Base-by-base conservation (phyloP, 2,329 filamentous ascomycete genomes). In the Botrytis cinerea region DNA sequence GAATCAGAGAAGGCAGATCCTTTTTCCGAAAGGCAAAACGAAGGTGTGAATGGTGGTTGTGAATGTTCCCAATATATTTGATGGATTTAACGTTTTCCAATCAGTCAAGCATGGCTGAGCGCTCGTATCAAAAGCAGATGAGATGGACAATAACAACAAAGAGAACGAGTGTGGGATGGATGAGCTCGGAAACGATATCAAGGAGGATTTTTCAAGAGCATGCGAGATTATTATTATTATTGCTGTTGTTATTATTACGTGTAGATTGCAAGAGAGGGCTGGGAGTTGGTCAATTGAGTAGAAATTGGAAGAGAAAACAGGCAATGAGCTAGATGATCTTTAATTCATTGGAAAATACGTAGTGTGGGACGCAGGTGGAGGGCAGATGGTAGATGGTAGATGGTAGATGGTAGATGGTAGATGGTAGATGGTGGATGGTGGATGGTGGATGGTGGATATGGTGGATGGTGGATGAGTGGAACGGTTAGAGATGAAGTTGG, bases 1-100 rank as follows among this genome's bases (percentile, higher is more conserved):
- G 51, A 38, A 69, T 20, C 43, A 45, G 59, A 57, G 61, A 67
- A 57, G 61, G 60, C 54, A n/a, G 70, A 71, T 71, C 70, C n/a
- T 57, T 54, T 62, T 46, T 45, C 43, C 10, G 67, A 59, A 43
- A 70, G 18, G 12, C 28, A 20, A 57, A 59, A 59, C 22, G 38
- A 70, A 35, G 54, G 54, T 20, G 68, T 67, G 63, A 28, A 28
- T 43, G 20, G 20, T 25, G 45, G 43, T 25, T 20, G 32, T 35
- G 43, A 64, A 63, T 45, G 40, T 45, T 32, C 5, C 46, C 35
- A 64, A 45, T 16, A 16, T 28, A 35, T 48, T 45, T 48, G 9
- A 46, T 64, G 61, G 35, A 45, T 64, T 46, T 20, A 64, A 38
- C 28, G 43, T 66, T 64, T 46, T 46, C 45, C 35, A 43, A 10